Evolutionary conservation across 768 basidiomycete species (phyloP).

Genomic region (Cystofilobasidium ferigula): DNA sequence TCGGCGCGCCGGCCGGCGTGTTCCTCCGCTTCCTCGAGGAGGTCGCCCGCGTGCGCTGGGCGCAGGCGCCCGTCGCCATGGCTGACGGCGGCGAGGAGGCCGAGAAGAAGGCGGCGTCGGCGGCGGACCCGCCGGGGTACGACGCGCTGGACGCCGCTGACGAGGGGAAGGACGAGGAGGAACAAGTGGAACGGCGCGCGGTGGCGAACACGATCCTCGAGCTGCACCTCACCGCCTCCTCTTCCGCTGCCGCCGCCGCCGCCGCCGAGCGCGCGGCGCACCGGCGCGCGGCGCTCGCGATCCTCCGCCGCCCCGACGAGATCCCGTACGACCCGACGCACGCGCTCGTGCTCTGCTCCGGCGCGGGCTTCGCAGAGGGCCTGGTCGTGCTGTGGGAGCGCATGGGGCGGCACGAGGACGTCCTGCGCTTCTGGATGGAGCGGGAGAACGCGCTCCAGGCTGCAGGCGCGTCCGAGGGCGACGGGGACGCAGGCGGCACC

Average conservation of each 20-base stretch:
- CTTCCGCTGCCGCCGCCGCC: conserved; percentile 34
- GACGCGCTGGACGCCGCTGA: neutral
- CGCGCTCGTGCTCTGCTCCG: conserved; percentile 89
- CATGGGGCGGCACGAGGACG: conserved; percentile 91
- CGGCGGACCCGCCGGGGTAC: conserved; percentile 16
- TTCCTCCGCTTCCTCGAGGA: conserved; percentile 82
- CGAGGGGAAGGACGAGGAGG: conserved; percentile 47
- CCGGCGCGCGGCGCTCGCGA: conserved; percentile 57
- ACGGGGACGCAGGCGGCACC: conserved; percentile 20
- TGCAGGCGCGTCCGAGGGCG: neutral
- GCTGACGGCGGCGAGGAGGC: conserved; percentile 54
- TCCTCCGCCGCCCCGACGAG: conserved; percentile 47
- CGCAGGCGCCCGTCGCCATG: too few relatives aligned
- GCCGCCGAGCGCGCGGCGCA: conserved; percentile 30
- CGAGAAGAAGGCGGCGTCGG: conserved; percentile 19
- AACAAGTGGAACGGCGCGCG: conserved; percentile 56
- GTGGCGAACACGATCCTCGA: conserved; percentile 95
- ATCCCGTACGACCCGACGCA: conserved; percentile 77
- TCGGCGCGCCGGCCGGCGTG: conserved; percentile 70
- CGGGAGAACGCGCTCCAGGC: conserved; percentile 39
- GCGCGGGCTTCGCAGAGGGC: conserved; percentile 65
- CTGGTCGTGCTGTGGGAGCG: conserved; percentile 85
- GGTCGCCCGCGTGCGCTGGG: conserved; percentile 69
- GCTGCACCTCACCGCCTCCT: conserved; percentile 67
- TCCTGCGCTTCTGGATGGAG: conserved; percentile 87